Base-by-base conservation (phyloP, 352 stramenopile genomes). In the Pythium coloratum region DNA sequence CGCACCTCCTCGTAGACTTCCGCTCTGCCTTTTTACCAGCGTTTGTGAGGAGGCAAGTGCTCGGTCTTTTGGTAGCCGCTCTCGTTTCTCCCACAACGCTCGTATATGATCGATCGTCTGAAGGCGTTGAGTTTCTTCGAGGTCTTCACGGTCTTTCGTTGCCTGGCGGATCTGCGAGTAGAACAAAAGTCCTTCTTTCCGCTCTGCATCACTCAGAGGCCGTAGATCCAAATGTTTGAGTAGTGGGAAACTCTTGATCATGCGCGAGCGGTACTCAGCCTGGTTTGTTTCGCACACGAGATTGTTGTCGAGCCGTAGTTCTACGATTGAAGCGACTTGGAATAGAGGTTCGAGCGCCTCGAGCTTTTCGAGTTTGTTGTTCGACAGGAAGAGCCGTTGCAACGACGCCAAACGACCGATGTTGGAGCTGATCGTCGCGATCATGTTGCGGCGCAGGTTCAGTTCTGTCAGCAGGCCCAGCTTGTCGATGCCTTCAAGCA, bases 221-320 rank as follows among this genome's bases (percentile, higher is more conserved):
- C 85, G 85, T 6, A 97, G 65, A 59, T 97, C 91, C n/a, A 97
- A 62, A 58, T 96, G 84, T 50, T 92, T 85, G 13, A 97, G 73
- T 3, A 73, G 77, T 18, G 84, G 83, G 47, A 95, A 91, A n/a
- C 67, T 75, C 12, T 78, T 76, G 44, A 96, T 88, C 71, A 96
- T 84, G 13, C 75, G 81, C 0, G 64, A 70, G 6, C 89, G 83
- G 71, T 96, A 96, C 62, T 83, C 75, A 16, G 56, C 59, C 28
- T 70, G 78, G 36, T 82, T 81, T 16, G 62, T 67, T 6, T 79
- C 75, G 64, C 75, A 84, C 28, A 94, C 71, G 18, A 64, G 62
- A 65, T 98, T 98, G 34, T 84, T 88, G 53, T 97, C 92, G 12
- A 98, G 69, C 3, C 88, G 81, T 14, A 98, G 69, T 69, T 98